phyloP scores from a whole-genome alignment of 805 yeast species.

The Hanseniaspora meyeri region DNA sequence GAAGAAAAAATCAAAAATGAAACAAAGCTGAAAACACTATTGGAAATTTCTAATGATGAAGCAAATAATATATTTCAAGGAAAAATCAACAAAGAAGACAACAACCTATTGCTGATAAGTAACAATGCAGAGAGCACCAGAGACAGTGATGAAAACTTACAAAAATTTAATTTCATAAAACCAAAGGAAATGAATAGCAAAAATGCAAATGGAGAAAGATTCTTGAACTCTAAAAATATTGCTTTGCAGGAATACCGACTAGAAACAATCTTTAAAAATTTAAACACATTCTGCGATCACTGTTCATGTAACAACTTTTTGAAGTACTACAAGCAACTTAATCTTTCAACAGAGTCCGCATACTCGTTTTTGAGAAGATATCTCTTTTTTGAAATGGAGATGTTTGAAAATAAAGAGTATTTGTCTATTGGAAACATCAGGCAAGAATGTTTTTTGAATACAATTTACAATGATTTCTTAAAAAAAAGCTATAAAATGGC shows the following conservation, averaged over 20 bases:
- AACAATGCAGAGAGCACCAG: not conserved
- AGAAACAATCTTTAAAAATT: conserved; percentile 15
- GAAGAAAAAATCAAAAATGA: not conserved
- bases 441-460: conserved; percentile 21
- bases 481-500: not conserved
- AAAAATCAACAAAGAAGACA: not conserved
- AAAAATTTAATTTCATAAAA: not conserved
- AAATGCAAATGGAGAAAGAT: not conserved
- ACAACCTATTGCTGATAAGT: not conserved
- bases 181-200: not conserved
- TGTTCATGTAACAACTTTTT: conserved; percentile 13
- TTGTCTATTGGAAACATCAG: conserved; percentile 20
- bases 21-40: not conserved
- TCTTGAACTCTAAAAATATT: conserved; percentile 8
- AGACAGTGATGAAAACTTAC: not conserved
- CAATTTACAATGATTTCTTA: conserved; percentile 20
- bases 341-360: conserved; percentile 13
- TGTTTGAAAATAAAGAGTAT: conserved; percentile 17
- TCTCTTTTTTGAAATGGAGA: conserved; percentile 27
- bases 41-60: not conserved
- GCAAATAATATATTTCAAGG: not conserved
- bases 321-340: conserved; percentile 4
- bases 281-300: conserved; percentile 19
- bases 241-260: conserved; percentile 15
- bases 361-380: conserved; percentile 14